Evolutionary conservation across 73 alveolate genomes (phyloP).

Genomic region (Effrenium voratum): DNA sequence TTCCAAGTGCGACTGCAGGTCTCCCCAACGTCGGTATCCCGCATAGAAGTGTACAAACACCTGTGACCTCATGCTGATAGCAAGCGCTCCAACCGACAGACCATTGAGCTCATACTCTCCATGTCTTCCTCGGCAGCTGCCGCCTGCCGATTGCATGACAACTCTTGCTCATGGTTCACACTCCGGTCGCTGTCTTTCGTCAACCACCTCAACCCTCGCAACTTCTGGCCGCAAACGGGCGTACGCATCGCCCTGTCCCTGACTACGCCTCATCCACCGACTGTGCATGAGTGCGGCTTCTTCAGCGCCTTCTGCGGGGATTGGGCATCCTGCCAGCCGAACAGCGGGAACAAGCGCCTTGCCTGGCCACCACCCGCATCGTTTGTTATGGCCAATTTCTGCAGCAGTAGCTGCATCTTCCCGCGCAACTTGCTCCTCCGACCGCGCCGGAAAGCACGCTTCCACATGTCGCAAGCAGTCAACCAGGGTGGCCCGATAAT

Average conservation of each 20-base stretch:
- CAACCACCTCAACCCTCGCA: not conserved
- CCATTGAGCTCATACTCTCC: not conserved
- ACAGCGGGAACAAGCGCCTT: not conserved
- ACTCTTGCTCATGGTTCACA: not conserved
- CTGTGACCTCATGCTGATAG: not conserved
- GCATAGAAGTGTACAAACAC: not conserved
- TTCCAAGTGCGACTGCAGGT: not conserved
- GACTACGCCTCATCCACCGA: too few relatives aligned
- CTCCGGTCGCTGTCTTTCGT: too few relatives aligned
- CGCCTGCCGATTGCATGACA: not conserved
- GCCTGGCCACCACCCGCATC: not conserved
- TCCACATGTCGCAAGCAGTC: not conserved
- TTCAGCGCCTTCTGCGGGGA: not conserved
- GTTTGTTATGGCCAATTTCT: too few relatives aligned
- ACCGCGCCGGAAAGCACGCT: not conserved
- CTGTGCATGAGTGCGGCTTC: not conserved
- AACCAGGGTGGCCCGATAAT: not conserved
- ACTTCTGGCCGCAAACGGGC: not conserved
- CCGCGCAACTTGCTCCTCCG: not conserved
- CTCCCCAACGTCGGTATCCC: not conserved
- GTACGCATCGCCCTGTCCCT: too few relatives aligned
- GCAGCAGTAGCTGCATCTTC: not conserved
- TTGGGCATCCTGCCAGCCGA: not conserved
- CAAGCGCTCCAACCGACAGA: not conserved
- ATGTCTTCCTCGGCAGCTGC: not conserved